Evolutionary conservation across 2,329 filamentous ascomycete species (phyloP).

Genomic region (Orbilia brochopaga): DNA sequence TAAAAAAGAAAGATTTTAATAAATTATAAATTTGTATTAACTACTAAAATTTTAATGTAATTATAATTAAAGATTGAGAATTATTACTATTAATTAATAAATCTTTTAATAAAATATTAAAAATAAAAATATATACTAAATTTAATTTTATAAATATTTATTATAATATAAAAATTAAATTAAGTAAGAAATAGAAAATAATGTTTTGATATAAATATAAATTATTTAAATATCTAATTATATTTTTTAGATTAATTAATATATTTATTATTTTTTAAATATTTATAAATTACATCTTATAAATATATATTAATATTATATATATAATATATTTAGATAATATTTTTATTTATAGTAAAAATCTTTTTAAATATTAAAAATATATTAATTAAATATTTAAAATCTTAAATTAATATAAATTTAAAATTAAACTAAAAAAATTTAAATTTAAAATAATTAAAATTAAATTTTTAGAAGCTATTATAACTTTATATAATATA

Average conservation of each 20-base stretch:
- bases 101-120: conserved; percentile 10
- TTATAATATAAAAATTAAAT: conserved; percentile 4
- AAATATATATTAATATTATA: conserved; percentile 14
- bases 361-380: conserved; percentile 10
- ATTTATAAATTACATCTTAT: conserved; percentile 25
- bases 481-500: conserved; percentile 3
- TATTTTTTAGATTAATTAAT: conserved; percentile 37
- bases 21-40: not conserved
- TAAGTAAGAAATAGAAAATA: not conserved
- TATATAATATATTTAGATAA: conserved; percentile 33
- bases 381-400: conserved; percentile 11
- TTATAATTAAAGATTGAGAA: conserved; percentile 11
- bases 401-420: not conserved
- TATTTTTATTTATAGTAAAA: conserved; percentile 28
- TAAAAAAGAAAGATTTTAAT: too few species aligned
- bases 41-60: conserved; percentile 6
- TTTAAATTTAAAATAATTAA: conserved; percentile 8
- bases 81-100: conserved; percentile 12
- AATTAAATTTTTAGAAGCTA: not conserved
- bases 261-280: conserved; percentile 17
- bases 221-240: conserved; percentile 24
- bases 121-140: conserved; percentile 15
- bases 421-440: too few species aligned
- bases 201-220: not conserved
- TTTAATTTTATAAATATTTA: conserved; percentile 3